Conservation (phyloP, 805 yeast genomes). For the Pichia eremophila region DNA sequence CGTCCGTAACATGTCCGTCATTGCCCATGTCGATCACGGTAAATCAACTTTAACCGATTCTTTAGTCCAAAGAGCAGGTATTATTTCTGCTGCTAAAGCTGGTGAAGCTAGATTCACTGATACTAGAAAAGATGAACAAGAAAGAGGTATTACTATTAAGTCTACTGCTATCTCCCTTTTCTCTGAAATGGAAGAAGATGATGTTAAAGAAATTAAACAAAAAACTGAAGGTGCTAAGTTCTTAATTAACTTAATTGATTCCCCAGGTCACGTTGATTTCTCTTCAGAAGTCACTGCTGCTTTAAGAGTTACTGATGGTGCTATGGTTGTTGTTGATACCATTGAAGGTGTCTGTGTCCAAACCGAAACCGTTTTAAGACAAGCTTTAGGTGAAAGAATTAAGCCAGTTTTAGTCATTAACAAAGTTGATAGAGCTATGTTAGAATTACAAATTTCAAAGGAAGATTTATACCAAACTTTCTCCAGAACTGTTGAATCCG, state of each 20-base stretch:
- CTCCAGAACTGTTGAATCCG: constrained; percentile 98
- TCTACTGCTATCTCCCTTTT: constrained; percentile 96
- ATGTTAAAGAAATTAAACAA: constrained; percentile 84
- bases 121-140: constrained; percentile 99
- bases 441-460: constrained; percentile 97
- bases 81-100: constrained; percentile 98
- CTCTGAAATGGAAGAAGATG: constrained; percentile 81
- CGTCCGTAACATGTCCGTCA: constrained; percentile 99
- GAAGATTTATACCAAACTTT: constrained; percentile 98
- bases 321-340: constrained; percentile 97
- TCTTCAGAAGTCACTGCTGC: constrained; percentile 99
- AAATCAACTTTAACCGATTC: constrained; percentile 99
- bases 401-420: constrained; percentile 97
- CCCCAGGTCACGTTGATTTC: constrained; percentile 99
- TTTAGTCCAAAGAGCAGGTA: constrained; percentile 98
- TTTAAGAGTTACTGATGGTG: constrained; percentile 99
- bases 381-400: constrained; percentile 98
- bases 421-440: constrained; percentile 99
- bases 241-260: constrained; percentile 96
- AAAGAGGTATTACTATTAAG: constrained; percentile 99
- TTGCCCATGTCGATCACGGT: constrained; percentile 99
- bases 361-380: constrained; percentile 99
- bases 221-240: constrained; percentile 87
- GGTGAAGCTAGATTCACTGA: constrained; percentile 99
- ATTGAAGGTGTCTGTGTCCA: constrained; percentile 99